Base-by-base conservation (phyloP, 169 alveolate species). In the Plasmodium relictum region DNA sequence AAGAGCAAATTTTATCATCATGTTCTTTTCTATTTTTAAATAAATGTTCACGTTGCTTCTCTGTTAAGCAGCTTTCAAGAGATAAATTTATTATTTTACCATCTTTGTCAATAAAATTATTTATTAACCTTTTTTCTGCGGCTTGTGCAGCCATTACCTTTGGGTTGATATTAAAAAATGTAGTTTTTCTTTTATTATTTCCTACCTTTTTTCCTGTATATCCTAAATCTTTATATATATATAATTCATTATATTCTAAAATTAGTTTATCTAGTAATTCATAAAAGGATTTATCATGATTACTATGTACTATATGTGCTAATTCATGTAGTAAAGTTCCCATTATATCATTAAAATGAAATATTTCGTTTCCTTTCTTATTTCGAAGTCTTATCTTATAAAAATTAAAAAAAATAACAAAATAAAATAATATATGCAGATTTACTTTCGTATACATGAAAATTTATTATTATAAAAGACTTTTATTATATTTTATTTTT, bases 131-230 rank as follows among this genome's bases (percentile, higher is more conserved):
- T 70, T 41, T 78, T 78, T 78, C 89, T 63, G 89, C 89, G 6
- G 89, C 89, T 69, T 78, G 78, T 26, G 89, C 89, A 26, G 89
- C 89, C 89, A 78, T 78, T 12, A 65, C 26, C 50, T 78, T 78
- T 6, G 89, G 89, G 26, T 56, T 26, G 59, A 22, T 44, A 61
- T 52, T 74, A 61, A 22, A 31, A 22, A 24, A 41, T 42, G 16
- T 18, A 39, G 45, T 61, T 62, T 74, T 74, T 16, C 39, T 68
- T 41, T 45, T 59, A 83, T 39, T 83, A 44, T 10, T 39, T 20
- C 45, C 45, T 26, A 68, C 45, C 12, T 20, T 48, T 45, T 10
- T 31, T 14, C 73, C 73, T 6, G 18, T 52, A 6, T 16, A 24
- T 0, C 24, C 37, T n/a, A 3, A 31, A 0, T 24, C 18, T 14